Percentiles rank a stretch among this genome's conserved stretches.
Evolutionary conservation across 169 alveolate species (phyloP).

Genomic region (Cyclospora cayetanensis): DNA sequence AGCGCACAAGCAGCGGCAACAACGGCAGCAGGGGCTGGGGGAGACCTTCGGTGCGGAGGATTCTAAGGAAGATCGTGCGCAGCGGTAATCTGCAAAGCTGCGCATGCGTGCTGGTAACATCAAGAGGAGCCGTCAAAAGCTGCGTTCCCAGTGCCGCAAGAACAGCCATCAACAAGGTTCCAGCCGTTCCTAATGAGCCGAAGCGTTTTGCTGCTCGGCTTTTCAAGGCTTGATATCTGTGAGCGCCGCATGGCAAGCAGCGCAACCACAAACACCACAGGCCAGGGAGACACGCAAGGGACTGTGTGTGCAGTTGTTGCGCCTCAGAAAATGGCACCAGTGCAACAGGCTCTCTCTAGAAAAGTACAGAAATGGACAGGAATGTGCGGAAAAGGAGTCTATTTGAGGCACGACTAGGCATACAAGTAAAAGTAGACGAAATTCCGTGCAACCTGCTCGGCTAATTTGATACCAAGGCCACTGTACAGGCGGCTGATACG

Average conservation of each 20-base stretch:
- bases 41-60: background rate
- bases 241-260: background rate
- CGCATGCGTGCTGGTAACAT: conserved; percentile 12
- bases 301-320: too few relatives aligned
- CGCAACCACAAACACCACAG: background rate
- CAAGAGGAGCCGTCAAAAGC: background rate
- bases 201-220: background rate
- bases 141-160: background rate
- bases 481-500: conserved; percentile 6
- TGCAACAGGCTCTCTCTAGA: too few relatives aligned
- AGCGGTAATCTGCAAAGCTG: background rate
- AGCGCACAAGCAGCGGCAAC: background rate
- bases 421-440: conserved; percentile 23
- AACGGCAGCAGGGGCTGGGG: background rate
- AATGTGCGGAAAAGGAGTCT: too few relatives aligned
- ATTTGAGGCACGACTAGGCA: too few relatives aligned
- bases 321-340: too few relatives aligned
- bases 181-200: background rate
- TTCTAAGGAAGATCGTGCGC: background rate
- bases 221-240: conserved; percentile 9
- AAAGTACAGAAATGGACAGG: too few relatives aligned
- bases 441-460: background rate
- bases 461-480: background rate
- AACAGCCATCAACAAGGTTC: conserved; percentile 26
- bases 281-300: too few relatives aligned